Percentiles rank a stretch among this genome's conserved stretches.
These are phyloP conservation scores for Hymenoscyphus albidus DNA, from an alignment of 2,329 filamentous ascomycete species.

Conservation along the genomic window DNA sequence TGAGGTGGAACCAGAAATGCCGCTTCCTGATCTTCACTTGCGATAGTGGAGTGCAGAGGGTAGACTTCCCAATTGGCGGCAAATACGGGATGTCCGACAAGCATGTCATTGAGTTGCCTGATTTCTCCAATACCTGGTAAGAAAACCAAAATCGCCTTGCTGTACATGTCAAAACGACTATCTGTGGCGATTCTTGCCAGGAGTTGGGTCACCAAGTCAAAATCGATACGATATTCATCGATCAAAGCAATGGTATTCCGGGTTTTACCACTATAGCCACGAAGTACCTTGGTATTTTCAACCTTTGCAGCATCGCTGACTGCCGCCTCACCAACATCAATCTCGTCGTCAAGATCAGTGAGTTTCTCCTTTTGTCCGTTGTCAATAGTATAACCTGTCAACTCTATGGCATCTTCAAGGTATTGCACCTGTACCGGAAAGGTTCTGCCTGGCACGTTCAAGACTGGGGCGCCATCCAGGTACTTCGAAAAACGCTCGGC, in stretches of 20 bases:
- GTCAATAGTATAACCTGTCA: constrained; percentile 69
- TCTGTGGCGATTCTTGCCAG: constrained; percentile 72
- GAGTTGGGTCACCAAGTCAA: constrained; percentile 76
- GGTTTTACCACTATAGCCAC: constrained; percentile 72
- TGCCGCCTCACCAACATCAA: constrained; percentile 45
- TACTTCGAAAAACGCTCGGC: constrained; percentile 88
- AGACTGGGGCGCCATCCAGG: constrained; percentile 75
- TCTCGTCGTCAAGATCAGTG: constrained; percentile 61
- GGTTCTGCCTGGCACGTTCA: constrained; percentile 88
- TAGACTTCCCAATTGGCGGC: constrained; percentile 77
- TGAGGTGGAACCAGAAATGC: constrained; percentile 82
- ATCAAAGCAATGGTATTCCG: constrained; percentile 70
- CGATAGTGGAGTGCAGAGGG: constrained; percentile 89
- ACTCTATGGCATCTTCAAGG: constrained; percentile 87
- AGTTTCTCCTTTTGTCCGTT: constrained; percentile 45
- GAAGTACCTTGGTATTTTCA: constrained; percentile 61
- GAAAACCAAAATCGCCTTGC: constrained; percentile 91
- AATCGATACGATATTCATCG: constrained; percentile 90
- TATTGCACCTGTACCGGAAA: constrained; percentile 88
- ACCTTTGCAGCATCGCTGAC: constrained; percentile 43
- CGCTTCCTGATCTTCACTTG: constrained; percentile 91
- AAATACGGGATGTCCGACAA: constrained; percentile 74
- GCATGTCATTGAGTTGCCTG: constrained; percentile 78
- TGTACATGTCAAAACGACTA: constrained; percentile 64
- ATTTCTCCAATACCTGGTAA: constrained; percentile 94